These are phyloP conservation scores for Geotrichum armillariae DNA, from an alignment of 1,139 yeast species.

Conservation along the genomic window DNA sequence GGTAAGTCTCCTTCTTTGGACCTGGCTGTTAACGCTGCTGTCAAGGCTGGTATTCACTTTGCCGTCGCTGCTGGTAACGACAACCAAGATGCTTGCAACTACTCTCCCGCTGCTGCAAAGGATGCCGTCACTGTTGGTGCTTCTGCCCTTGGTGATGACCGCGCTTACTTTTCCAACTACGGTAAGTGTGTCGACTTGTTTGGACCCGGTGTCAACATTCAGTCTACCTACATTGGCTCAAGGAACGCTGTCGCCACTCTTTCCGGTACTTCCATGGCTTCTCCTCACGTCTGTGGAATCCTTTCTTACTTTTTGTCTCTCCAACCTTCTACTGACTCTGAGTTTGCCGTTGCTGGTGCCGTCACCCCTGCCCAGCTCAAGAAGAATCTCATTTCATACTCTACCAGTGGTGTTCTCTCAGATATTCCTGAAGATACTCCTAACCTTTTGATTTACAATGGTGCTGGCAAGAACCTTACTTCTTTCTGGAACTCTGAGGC, in stretches of 20 bases:
- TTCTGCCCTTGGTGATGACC: slow-evolving; percentile 49
- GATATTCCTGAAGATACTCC: slow-evolving; percentile 86
- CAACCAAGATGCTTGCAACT: slow-evolving; percentile 60
- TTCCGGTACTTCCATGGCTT: slow-evolving; percentile 99
- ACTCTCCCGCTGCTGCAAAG: slow-evolving; percentile 63
- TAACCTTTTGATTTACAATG: slow-evolving; percentile 86
- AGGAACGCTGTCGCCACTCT: slow-evolving; percentile 81
- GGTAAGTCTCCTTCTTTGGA: slow-evolving; percentile 56
- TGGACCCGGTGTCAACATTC: slow-evolving; percentile 59
- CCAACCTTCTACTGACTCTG: slow-evolving; percentile 83
- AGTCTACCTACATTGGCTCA: slow-evolving; percentile 75
- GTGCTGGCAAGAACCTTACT: slow-evolving; percentile 81
- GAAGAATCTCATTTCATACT: slow-evolving; percentile 79
- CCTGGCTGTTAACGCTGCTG: slow-evolving; percentile 59
- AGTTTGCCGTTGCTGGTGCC: slow-evolving; percentile 56
- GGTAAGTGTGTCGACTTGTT: slow-evolving; percentile 67
- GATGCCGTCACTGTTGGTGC: slow-evolving; percentile 66
- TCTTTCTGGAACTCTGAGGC: slow-evolving; percentile 56
- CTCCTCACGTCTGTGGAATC: slow-evolving; percentile 94
- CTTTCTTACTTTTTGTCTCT: slow-evolving; percentile 81
- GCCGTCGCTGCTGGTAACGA: slow-evolving; percentile 72
- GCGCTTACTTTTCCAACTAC: slow-evolving; percentile 62
- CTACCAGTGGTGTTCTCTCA: slow-evolving; percentile 64
- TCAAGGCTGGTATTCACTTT: slow-evolving; percentile 58
- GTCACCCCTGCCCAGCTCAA: slow-evolving; percentile 86